A percentile compares a stretch with the other conserved stretches of the same genome.
phyloP scores from a whole-genome alignment of 352 stramenopile species.

The Pythium plurisporium region DNA sequence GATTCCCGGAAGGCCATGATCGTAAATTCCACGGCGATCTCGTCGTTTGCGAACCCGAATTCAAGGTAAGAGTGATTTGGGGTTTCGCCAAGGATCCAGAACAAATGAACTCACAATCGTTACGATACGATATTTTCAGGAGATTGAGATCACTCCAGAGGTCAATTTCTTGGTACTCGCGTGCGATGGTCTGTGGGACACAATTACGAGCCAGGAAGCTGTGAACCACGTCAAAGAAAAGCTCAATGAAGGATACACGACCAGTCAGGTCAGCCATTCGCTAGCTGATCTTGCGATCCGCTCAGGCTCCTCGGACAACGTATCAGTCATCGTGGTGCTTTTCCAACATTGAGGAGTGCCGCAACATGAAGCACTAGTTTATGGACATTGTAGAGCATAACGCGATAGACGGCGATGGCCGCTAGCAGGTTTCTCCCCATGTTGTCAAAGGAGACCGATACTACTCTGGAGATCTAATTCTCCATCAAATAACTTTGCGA shows the following conservation, averaged over 20 bases:
- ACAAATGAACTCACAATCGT: too few relatives aligned
- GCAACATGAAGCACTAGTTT: background rate
- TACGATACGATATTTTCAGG: conserved; percentile 36
- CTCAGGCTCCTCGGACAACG: conserved; percentile 84
- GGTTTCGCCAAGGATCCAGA: too few relatives aligned
- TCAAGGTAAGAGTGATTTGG: conserved; percentile 34
- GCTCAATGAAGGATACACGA: conserved; percentile 62
- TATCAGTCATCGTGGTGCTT: conserved; percentile 83
- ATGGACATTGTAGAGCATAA: background rate
- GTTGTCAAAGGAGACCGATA: background rate
- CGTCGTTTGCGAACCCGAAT: conserved; percentile 82
- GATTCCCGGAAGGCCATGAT: conserved; percentile 77
- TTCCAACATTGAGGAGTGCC: conserved; percentile 45
- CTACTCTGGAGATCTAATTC: background rate
- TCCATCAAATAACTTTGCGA: conserved; percentile 10
- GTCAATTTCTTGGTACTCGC: conserved; percentile 91
- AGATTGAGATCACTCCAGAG: conserved; percentile 86
- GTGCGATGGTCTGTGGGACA: conserved; percentile 92
- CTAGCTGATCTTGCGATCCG: conserved; percentile 83
- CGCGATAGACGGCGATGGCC: background rate
- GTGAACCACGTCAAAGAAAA: conserved; percentile 77
- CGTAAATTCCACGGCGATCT: conserved; percentile 81
- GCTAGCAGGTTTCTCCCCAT: too few relatives aligned
- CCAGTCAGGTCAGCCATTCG: conserved; percentile 76
- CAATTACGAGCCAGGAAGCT: conserved; percentile 90